Conservation (phyloP, 1,139 yeast species). For the Ogataea hybrid region DNA sequence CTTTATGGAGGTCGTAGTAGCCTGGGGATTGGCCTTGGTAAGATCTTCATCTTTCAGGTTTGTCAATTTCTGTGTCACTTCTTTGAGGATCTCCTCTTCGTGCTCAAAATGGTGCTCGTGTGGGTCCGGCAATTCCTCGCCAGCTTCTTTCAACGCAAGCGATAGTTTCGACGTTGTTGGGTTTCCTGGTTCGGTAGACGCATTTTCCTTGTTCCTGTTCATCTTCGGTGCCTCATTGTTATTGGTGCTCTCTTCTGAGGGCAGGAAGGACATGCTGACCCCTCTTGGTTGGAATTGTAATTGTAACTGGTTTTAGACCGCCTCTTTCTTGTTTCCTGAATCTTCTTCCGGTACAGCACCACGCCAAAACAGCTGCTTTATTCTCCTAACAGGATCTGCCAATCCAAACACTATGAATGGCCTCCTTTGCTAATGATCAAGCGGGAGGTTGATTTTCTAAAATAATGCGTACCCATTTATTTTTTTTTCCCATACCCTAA, state of each 20-base stretch:
- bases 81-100: constrained; percentile 25
- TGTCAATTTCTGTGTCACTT: constrained; percentile 25
- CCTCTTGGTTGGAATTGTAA: not conserved
- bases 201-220: constrained; percentile 10
- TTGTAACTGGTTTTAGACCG: no score
- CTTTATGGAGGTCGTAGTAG: constrained; percentile 7
- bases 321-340: no score
- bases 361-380: no score
- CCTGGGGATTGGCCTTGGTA: constrained; percentile 14
- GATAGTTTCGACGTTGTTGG: constrained; percentile 29
- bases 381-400: no score
- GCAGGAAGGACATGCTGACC: constrained; percentile 1
- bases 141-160: constrained; percentile 28
- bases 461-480: not conserved
- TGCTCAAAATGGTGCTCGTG: constrained; percentile 22
- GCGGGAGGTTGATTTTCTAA: not conserved
- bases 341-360: no score
- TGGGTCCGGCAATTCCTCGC: constrained; percentile 18
- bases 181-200: constrained; percentile 3
- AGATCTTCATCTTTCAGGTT: constrained; percentile 19
- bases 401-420: not conserved
- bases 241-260: constrained; percentile 2
- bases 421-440: not conserved
- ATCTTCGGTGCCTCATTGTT: not conserved
- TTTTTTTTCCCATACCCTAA: not conserved